Conservation (phyloP, 2,329 filamentous ascomycete species). For the Coniochaeta pulveracea region DNA sequence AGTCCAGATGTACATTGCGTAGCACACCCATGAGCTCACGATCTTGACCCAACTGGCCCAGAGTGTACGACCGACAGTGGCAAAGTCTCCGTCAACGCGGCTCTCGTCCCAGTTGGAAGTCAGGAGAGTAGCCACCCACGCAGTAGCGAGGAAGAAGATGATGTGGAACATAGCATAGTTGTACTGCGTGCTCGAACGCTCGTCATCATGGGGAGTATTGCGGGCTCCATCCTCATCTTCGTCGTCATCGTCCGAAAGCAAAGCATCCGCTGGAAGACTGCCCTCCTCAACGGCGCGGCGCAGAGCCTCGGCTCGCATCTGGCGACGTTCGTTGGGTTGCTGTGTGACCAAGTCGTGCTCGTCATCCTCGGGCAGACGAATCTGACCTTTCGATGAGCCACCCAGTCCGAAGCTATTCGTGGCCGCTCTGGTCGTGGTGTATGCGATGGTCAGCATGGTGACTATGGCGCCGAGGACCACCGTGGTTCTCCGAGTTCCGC, state of each 20-base stretch:
- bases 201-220: constrained; percentile 67
- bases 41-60: constrained; percentile 99
- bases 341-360: constrained; percentile 84
- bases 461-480: constrained; percentile 88
- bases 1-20: constrained; percentile 88
- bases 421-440: constrained; percentile 91
- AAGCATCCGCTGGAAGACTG: constrained; percentile 78
- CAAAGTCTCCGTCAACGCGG: constrained; percentile 63
- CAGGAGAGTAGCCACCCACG: constrained; percentile 88
- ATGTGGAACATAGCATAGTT: constrained; percentile 93
- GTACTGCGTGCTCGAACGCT: constrained; percentile 83
- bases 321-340: constrained; percentile 59
- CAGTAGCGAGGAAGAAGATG: constrained; percentile 93
- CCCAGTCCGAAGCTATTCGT: constrained; percentile 77
- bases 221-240: constrained; percentile 54
- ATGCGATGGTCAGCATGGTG: constrained; percentile 93
- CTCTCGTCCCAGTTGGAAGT: constrained; percentile 60
- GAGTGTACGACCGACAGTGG: constrained; percentile 86
- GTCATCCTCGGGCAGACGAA: constrained; percentile 57
- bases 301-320: constrained; percentile 88
- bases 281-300: constrained; percentile 88
- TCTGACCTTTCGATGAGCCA: constrained; percentile 42
- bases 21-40: constrained; percentile 93
- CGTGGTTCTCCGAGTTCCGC: constrained; percentile 79
- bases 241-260: constrained; percentile 51